Base-by-base conservation (phyloP, 495 filamentous ascomycete species). In the Penicillium parvum region DNA sequence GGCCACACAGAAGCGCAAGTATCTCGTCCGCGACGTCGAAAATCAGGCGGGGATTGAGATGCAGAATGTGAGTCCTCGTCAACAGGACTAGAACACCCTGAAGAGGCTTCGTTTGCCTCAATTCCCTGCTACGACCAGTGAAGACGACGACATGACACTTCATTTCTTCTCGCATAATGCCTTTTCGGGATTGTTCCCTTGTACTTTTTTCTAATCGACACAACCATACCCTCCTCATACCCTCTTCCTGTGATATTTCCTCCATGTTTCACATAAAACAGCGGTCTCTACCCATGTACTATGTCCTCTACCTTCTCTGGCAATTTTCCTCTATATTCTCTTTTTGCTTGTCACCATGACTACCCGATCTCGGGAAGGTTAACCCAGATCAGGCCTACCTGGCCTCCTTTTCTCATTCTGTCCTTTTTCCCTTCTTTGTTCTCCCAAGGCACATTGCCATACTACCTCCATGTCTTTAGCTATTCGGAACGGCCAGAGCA, bases 41-140 rank as follows among this genome's bases (percentile, higher is more conserved):
- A 65, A 74, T 47, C 74, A 77, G 47, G 60, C 63, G 32, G 77
- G 68, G 7, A 73, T 84, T 55, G 81, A 84, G 57, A 76, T 84
- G 78, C 75, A 80, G 44, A 53, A 65, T 44, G 73, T 83, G 34
- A 58, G 65, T 44, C 41, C 58, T 12, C 42, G 38, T 33, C 50
- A 55, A 27, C 47, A 57, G 32, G 37, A 28, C 12, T 52, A 42
- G 37, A 26, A 18, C 19, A 30, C 21, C 21, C 34, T 10, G 10
- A 33, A 40, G 34, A 34, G 36, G 9, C 27, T 33, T 37, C 25
- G 16, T 42, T 33, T 35, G 17, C 19, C 33, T 50, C 32, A 39
- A 34, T 47, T 32, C 17, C 33, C 26, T 55, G 26, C 43, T 42
- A 55, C 28, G 55, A 56, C 49, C 45, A 28, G 41, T 48, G 30